A percentile compares a stretch with the other conserved stretches of the same genome.
These are phyloP conservation scores for Closterium sp. DNA, from an alignment of 139 green algal genomes.

Conservation along the genomic window DNA sequence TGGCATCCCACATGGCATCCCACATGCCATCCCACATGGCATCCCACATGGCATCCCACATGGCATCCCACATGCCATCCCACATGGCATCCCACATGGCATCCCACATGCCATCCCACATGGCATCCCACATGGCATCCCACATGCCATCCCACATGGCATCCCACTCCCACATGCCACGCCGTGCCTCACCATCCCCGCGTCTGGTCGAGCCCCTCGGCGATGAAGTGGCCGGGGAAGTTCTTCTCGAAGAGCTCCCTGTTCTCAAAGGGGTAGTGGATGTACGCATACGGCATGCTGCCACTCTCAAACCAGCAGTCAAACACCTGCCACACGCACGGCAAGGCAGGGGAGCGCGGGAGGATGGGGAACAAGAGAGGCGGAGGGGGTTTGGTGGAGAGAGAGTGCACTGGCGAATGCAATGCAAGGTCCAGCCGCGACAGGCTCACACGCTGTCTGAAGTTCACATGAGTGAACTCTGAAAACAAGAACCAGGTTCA, in stretches of 20 bases:
- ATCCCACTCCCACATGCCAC: too few relatives aligned
- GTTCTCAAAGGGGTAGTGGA: slow-evolving; percentile 99
- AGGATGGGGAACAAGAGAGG: not conserved
- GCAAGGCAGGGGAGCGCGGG: not conserved
- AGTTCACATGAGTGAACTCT: too few relatives aligned
- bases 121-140: not conserved
- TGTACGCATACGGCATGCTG: slow-evolving; percentile 92
- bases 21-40: too few relatives aligned
- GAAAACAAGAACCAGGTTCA: too few relatives aligned
- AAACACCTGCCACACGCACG: slow-evolving; percentile 72
- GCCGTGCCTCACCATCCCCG: slow-evolving; percentile 71
- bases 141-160: not conserved
- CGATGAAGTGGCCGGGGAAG: slow-evolving; percentile 95
- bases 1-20: too few relatives aligned
- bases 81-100: too few relatives aligned
- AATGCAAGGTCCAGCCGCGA: too few relatives aligned
- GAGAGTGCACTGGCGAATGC: too few relatives aligned
- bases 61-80: too few relatives aligned
- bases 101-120: too few relatives aligned
- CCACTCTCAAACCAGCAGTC: slow-evolving; percentile 99
- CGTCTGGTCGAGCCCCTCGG: slow-evolving; percentile 91
- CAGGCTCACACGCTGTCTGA: too few relatives aligned
- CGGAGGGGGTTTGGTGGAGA: not conserved
- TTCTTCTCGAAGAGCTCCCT: slow-evolving; percentile 82
- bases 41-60: too few relatives aligned